Conservation (phyloP, 768 basidiomycete genomes). For the Russula sp. region DNA sequence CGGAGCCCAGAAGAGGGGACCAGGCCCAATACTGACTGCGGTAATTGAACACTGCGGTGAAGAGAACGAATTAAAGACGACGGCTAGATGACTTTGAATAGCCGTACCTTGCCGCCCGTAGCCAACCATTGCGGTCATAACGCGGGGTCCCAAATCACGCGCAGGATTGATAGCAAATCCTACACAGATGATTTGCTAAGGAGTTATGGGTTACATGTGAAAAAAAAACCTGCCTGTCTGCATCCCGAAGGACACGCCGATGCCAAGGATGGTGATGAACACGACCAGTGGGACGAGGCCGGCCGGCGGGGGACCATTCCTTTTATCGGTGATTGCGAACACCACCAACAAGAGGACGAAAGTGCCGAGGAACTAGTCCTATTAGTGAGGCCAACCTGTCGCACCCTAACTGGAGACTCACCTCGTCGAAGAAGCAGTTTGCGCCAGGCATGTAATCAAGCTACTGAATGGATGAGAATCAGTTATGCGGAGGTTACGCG, state of each 20-base stretch:
- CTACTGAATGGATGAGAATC: conserved; percentile 23
- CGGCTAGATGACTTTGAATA: neutral
- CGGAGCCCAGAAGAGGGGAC: conserved; percentile 55
- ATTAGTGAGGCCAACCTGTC: neutral
- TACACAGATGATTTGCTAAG: conserved; percentile 17
- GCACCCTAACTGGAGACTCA: conserved; percentile 12
- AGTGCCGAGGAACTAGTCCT: conserved; percentile 42
- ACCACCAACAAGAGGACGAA: conserved; percentile 50
- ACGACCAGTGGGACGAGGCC: conserved; percentile 51
- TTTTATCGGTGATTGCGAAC: conserved; percentile 48
- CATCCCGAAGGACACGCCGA: conserved; percentile 54
- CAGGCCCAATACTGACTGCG: conserved; percentile 68
- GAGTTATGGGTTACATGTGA: no score
- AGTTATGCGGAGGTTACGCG: neutral
- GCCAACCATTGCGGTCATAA: conserved; percentile 68
- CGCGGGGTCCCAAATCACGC: conserved; percentile 63
- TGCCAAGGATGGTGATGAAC: conserved; percentile 53
- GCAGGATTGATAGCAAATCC: conserved; percentile 65
- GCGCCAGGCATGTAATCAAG: conserved; percentile 39
- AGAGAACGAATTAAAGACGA: neutral
- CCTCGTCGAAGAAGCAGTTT: conserved; percentile 44
- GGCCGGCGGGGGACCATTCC: conserved; percentile 42
- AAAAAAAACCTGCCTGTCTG: conserved; percentile 37
- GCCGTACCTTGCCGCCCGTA: conserved; percentile 45
- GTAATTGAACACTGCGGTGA: conserved; percentile 34